Percentiles rank a stretch among this genome's conserved stretches.
phyloP scores from a whole-genome alignment of 2,329 filamentous ascomycete species.

The Nemania sp. region DNA sequence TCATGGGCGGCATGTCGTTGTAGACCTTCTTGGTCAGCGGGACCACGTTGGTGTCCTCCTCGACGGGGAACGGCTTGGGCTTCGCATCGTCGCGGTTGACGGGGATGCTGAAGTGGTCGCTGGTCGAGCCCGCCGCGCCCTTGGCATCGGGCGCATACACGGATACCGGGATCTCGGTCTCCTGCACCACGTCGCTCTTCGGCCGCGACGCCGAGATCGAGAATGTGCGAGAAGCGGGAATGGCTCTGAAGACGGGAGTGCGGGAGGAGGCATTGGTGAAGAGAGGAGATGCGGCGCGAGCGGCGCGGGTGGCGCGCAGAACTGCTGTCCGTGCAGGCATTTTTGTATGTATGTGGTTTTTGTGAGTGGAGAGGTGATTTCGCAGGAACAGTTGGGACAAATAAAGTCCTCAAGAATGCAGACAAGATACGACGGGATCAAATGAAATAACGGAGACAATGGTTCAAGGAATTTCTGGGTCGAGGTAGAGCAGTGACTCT shows the following conservation, averaged over 20 bases:
- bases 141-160: slow-evolving; percentile 54
- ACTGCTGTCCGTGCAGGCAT: slow-evolving; percentile 41
- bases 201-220: slow-evolving; percentile 42
- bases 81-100: slow-evolving; percentile 50
- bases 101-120: slow-evolving; percentile 59
- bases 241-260: slow-evolving; percentile 31
- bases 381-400: not conserved
- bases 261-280: slow-evolving; percentile 27
- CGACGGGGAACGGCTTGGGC: slow-evolving; percentile 47
- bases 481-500: slow-evolving; percentile 5
- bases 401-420: slow-evolving; percentile 6
- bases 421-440: slow-evolving; percentile 2
- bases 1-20: slow-evolving; percentile 62
- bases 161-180: slow-evolving; percentile 61
- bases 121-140: slow-evolving; percentile 44
- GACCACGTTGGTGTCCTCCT: slow-evolving; percentile 52
- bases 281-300: slow-evolving; percentile 38
- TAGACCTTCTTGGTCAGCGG: slow-evolving; percentile 59
- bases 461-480: not conserved
- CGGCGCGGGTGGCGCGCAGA: slow-evolving; percentile 38
- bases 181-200: slow-evolving; percentile 57
- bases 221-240: slow-evolving; percentile 42
- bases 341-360: slow-evolving; percentile 21
- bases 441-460: slow-evolving; percentile 21
- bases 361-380: slow-evolving; percentile 3